phyloP scores from a whole-genome alignment of 164 flowering plant species.

The Vitis cinerea region DNA sequence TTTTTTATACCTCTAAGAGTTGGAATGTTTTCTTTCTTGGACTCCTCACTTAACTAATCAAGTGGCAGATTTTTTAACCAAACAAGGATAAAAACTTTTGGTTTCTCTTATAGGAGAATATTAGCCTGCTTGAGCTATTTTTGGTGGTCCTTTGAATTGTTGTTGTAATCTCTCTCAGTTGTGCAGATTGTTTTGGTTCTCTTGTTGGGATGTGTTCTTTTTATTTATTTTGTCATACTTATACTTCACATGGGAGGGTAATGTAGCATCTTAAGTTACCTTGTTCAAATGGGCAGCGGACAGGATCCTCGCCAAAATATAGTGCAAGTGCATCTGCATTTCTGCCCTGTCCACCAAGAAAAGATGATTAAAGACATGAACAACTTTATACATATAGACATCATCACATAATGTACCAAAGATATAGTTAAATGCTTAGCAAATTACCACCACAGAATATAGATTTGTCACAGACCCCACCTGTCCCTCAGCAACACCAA shows the following conservation, averaged over 20 bases:
- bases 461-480: slow-evolving; percentile 67
- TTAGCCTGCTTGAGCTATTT: too few species aligned
- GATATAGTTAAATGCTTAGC: slow-evolving; percentile 6
- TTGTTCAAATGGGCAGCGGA: slow-evolving; percentile 96
- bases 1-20: too few species aligned
- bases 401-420: not conserved
- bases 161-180: not conserved
- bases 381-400: not conserved
- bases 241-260: not conserved
- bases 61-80: too few species aligned
- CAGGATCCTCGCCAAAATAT: slow-evolving; percentile 96
- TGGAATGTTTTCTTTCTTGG: too few species aligned
- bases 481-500: slow-evolving; percentile 70
- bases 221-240: too few species aligned
- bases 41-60: too few species aligned
- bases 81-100: too few species aligned
- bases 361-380: slow-evolving; percentile 14
- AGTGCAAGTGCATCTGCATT: slow-evolving; percentile 95
- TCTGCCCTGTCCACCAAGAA: slow-evolving; percentile 68
- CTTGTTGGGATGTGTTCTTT: too few species aligned
- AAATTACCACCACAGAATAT: slow-evolving; percentile 82
- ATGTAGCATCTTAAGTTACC: slow-evolving; percentile 36
- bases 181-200: too few species aligned
- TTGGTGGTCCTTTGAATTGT: too few species aligned
- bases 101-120: too few species aligned